Percentiles rank a stretch among this genome's conserved stretches.
These are phyloP conservation scores for Metschnikowia noctiluminum DNA, from an alignment of 805 yeast species.

Conservation along the genomic window DNA sequence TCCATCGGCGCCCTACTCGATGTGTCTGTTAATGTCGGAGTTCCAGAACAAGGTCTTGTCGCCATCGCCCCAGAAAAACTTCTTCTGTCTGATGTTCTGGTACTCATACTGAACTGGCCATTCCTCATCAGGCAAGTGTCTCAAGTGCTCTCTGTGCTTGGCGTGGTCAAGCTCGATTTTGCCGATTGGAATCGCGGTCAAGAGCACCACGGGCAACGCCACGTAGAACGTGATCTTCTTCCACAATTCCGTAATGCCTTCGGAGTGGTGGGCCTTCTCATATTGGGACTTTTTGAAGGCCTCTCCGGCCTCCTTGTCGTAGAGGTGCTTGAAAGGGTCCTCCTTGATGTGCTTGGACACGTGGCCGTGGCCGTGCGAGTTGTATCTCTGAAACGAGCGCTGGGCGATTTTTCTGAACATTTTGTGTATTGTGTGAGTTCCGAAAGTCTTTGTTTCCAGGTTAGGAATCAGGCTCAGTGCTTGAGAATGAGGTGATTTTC, in stretches of 20 bases:
- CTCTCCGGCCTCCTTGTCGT: conserved; percentile 63
- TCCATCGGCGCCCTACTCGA: conserved; percentile 27
- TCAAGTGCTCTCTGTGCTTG: conserved; percentile 77
- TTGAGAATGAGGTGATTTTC: not conserved
- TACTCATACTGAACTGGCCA: conserved; percentile 90
- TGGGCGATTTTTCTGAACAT: conserved; percentile 38
- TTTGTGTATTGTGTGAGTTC: conserved; percentile 1
- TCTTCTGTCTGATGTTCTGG: conserved; percentile 84
- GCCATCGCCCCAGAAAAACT: conserved; percentile 99
- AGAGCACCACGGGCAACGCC: conserved; percentile 77
- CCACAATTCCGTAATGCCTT: conserved; percentile 75
- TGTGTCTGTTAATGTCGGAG: conserved; percentile 84
- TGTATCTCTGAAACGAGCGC: conserved; percentile 39
- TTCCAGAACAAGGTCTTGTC: conserved; percentile 98
- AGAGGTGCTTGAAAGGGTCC: conserved; percentile 35
- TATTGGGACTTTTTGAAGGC: conserved; percentile 59
- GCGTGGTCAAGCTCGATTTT: conserved; percentile 85
- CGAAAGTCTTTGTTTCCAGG: no score
- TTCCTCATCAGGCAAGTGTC: conserved; percentile 77
- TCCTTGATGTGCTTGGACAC: conserved; percentile 41
- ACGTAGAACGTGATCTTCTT: conserved; percentile 74
- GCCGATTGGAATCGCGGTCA: conserved; percentile 77
- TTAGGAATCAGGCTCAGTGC: not conserved
- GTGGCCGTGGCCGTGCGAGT: conserved; percentile 37
- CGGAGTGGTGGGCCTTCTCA: conserved; percentile 78